Percentiles rank a stretch among this genome's conserved stretches.
Conservation (phyloP, 2,329 filamentous ascomycete species). For the Aspergillus novofumigatus region DNA sequence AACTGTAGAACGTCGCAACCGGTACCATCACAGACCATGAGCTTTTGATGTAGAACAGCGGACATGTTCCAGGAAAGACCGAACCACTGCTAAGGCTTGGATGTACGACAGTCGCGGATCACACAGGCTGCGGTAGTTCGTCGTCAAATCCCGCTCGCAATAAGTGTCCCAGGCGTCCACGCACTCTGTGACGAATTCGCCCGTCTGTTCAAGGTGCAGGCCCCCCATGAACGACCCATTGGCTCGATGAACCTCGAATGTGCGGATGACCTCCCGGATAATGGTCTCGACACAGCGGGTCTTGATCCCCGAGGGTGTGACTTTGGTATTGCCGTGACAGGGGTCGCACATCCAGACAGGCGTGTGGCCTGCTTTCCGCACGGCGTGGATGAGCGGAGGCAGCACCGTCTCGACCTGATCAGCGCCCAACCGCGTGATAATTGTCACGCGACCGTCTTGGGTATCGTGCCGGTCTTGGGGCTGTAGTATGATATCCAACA, state of each 20-base stretch:
- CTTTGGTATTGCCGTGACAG: slow-evolving; percentile 76
- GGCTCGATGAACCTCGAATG: slow-evolving; percentile 73
- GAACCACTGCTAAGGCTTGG: slow-evolving; percentile 1
- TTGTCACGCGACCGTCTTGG: slow-evolving; percentile 44
- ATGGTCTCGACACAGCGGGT: slow-evolving; percentile 84
- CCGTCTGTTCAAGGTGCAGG: slow-evolving; percentile 86
- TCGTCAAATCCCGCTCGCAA: slow-evolving; percentile 77
- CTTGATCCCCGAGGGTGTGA: slow-evolving; percentile 71
- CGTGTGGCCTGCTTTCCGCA: slow-evolving; percentile 66
- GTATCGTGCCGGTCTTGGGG: slow-evolving; percentile 75
- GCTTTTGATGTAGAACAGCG: background rate
- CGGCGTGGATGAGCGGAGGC: slow-evolving; percentile 79
- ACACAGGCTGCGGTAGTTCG: slow-evolving; percentile 55
- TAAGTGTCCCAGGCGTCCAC: slow-evolving; percentile 78
- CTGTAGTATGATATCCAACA: slow-evolving; percentile 73
- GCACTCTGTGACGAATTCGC: slow-evolving; percentile 93
- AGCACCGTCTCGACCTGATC: slow-evolving; percentile 67
- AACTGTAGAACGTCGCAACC: background rate
- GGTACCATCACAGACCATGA: background rate
- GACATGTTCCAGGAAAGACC: slow-evolving; percentile 1
- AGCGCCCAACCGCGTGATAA: slow-evolving; percentile 89
- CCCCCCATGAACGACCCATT: slow-evolving; percentile 80
- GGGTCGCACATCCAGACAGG: slow-evolving; percentile 96
- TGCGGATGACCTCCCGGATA: slow-evolving; percentile 74
- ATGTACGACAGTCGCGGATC: slow-evolving; percentile 63